A percentile compares a stretch with the other conserved stretches of the same genome.
phyloP scores from a whole-genome alignment of 352 stramenopile genomes.

The Phytophthora cryptogea region DNA sequence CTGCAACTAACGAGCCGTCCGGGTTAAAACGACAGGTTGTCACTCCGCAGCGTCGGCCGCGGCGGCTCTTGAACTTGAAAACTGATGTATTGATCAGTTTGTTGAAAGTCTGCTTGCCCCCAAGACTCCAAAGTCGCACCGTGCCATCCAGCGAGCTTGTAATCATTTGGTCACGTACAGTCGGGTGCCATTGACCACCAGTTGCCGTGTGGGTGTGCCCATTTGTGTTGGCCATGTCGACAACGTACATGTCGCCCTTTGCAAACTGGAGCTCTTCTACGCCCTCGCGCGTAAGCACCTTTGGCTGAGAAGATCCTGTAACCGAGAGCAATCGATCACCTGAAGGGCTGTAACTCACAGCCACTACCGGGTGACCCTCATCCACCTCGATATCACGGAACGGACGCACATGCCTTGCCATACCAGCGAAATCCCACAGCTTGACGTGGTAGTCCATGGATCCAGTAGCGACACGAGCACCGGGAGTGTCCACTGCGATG shows the following conservation, averaged over 20 bases:
- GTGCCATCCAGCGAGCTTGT: constrained; percentile 83
- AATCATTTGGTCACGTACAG: constrained; percentile 72
- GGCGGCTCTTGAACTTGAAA: constrained; percentile 83
- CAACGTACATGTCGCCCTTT: constrained; percentile 87
- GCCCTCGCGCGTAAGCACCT: constrained; percentile 77
- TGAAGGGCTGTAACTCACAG: constrained; percentile 80
- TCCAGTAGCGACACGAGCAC: constrained; percentile 71
- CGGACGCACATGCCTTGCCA: constrained; percentile 77
- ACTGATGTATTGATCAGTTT: constrained; percentile 86
- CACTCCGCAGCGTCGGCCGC: constrained; percentile 70
- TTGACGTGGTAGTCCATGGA: constrained; percentile 88
- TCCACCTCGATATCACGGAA: constrained; percentile 85
- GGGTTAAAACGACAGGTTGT: constrained; percentile 74
- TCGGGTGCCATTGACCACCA: constrained; percentile 72
- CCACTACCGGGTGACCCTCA: constrained; percentile 77
- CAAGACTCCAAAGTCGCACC: constrained; percentile 74
- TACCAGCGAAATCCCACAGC: constrained; percentile 88
- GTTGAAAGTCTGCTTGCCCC: constrained; percentile 69
- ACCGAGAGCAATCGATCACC: constrained; percentile 75
- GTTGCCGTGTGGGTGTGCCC: constrained; percentile 82
- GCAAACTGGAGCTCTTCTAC: constrained; percentile 81
- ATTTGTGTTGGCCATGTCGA: constrained; percentile 86
- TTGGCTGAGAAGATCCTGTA: constrained; percentile 74
- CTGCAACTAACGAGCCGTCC: constrained; percentile 64
- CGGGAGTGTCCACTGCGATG: constrained; percentile 70